A percentile compares a stretch with the other conserved stretches of the same genome.
Conservation (phyloP, 2,329 filamentous ascomycete species). For the Botryotinia convoluta region DNA sequence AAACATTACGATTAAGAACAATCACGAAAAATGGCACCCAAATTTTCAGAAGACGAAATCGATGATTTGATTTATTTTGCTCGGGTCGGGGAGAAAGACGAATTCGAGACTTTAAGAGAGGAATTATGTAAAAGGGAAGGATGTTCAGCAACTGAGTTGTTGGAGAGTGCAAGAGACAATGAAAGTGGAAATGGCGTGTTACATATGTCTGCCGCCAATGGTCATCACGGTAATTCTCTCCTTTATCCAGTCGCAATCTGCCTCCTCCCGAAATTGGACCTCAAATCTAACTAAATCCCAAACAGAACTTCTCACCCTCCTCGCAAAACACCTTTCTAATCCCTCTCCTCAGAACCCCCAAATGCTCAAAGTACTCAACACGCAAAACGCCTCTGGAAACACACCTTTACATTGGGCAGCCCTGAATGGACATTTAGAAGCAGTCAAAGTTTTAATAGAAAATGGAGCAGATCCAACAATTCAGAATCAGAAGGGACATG, state of each 20-base stretch:
- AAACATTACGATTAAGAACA: fast-evolving
- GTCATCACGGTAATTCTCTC: constrained; percentile 64
- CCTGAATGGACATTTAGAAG: constrained; percentile 79
- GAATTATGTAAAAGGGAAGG: constrained; percentile 61
- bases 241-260: background rate
- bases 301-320: constrained; percentile 39
- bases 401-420: constrained; percentile 93
- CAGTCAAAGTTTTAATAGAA: constrained; percentile 73
- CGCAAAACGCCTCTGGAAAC: constrained; percentile 78
- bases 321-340: constrained; percentile 42
- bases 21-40: constrained; percentile 30
- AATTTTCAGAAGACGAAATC: constrained; percentile 73
- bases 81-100: constrained; percentile 70
- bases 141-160: constrained; percentile 57
- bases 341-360: constrained; percentile 33
- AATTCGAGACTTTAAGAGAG: constrained; percentile 60
- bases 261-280: background rate
- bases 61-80: constrained; percentile 90
- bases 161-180: constrained; percentile 69
- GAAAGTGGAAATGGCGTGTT: constrained; percentile 74
- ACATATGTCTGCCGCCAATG: constrained; percentile 93
- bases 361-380: constrained; percentile 56
- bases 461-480: constrained; percentile 74
- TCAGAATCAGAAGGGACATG: constrained; percentile 80
- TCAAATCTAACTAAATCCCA: background rate